Base-by-base conservation (phyloP, 441 rosid genomes). In the Theobroma grandiflorum region DNA sequence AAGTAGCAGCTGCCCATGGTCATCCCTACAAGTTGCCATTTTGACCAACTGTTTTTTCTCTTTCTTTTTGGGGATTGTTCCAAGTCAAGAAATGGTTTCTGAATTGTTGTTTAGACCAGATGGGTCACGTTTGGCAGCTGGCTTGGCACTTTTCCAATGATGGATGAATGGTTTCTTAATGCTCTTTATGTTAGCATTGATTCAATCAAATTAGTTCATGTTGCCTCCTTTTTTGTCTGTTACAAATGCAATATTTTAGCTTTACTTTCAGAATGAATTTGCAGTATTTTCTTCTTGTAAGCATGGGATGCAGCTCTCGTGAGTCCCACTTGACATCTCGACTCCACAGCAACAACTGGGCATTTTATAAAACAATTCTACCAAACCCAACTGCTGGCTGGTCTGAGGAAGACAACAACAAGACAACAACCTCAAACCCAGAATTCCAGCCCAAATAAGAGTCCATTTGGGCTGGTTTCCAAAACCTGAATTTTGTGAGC, bases 1-100 rank as follows among this genome's bases (percentile, higher is more conserved):
- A 65, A 37, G 76, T 53, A 35, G 33, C 76, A 73, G 76, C 52
- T 73, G 52, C 49, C 15, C n/a, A 2, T 20, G 66, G 38, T 74
- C 77, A 57, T 20, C 77, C 66, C 5, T 22, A 12, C 22, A 20
- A 12, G 52, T 40, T 22, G 50, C 22, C 40, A 57, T 57, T 18
- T 38, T 57, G 49, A 15, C 40, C 52, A 16, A 16, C 15, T 5
- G 6, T 22, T 20, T 10, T 8, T 4, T 12, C 8, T 5, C 14
- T 61, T 69, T 45, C 18, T 10, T 45, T 45, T 45, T 42, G 16
- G 73, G n/a, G n/a, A 33, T 62, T 62, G 40, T 31, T 62, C 18
- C 66, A 33, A 31, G 40, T 62, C 66, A 61, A 31, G 26, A 8
- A n/a, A 57, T 7, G 12, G 31, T 10, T n/a, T 20, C 22, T 57